Percentiles rank a stretch among this genome's conserved stretches.
Conservation (phyloP, 2,329 filamentous ascomycete species). For the Bisporella sp. region DNA sequence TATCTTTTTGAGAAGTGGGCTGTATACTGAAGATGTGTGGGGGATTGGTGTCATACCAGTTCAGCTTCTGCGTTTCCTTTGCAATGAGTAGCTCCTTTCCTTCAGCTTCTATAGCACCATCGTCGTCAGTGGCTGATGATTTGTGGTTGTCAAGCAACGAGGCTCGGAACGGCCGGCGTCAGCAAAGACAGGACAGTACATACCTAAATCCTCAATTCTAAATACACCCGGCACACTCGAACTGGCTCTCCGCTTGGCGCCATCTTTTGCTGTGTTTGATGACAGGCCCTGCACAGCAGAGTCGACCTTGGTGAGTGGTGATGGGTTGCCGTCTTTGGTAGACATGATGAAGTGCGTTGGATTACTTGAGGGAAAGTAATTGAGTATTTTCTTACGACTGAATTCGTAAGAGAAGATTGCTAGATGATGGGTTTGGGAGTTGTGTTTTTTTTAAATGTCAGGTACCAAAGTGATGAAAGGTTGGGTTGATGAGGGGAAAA, state of each 20-base stretch:
- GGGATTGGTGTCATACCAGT: slow-evolving; percentile 57
- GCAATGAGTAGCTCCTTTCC: slow-evolving; percentile 66
- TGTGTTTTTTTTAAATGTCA: too few relatives aligned
- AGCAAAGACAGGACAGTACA: slow-evolving; percentile 27
- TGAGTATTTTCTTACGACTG: neutral
- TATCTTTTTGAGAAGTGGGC: neutral
- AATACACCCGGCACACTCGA: slow-evolving; percentile 66
- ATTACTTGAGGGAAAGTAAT: neutral
- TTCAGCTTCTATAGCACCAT: slow-evolving; percentile 55
- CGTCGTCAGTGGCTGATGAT: slow-evolving; percentile 3
- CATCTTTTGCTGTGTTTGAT: slow-evolving; percentile 59
- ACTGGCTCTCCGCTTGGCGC: slow-evolving; percentile 58
- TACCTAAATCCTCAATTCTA: slow-evolving; percentile 84
- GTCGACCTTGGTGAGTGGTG: slow-evolving; percentile 77
- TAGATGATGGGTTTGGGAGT: too few relatives aligned
- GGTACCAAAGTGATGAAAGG: too few relatives aligned
- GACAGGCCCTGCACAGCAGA: slow-evolving; percentile 77
- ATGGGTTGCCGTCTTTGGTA: slow-evolving; percentile 30
- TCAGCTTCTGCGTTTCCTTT: slow-evolving; percentile 77
- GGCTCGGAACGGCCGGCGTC: neutral
- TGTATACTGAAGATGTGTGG: slow-evolving; percentile 6
- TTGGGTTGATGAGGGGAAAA: too few relatives aligned
- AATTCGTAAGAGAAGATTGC: neutral
- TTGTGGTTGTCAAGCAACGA: neutral
- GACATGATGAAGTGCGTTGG: slow-evolving; percentile 40